Evolutionary conservation across 345 rosid genomes (phyloP).

Genomic region (Hibiscus trionum): DNA sequence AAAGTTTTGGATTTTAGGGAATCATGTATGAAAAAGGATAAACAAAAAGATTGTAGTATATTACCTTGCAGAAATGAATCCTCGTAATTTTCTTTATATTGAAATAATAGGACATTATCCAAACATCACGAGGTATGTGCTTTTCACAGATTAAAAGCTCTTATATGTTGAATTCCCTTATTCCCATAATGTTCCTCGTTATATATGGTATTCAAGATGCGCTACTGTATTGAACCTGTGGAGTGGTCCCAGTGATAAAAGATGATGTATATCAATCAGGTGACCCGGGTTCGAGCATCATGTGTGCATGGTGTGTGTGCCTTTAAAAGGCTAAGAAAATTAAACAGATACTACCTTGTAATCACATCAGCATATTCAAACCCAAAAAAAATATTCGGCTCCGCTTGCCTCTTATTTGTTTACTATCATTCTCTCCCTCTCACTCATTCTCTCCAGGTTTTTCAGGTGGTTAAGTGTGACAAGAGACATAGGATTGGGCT

Average conservation of each 20-base stretch:
- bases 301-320: too few species aligned
- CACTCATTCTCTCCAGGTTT: constrained; percentile 13
- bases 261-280: too few species aligned
- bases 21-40: neutral
- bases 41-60: neutral
- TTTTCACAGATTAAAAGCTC: neutral
- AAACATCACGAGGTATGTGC: neutral
- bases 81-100: constrained; percentile 3
- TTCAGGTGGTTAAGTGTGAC: neutral
- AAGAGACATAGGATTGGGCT: constrained; percentile 1
- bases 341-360: too few species aligned
- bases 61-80: neutral
- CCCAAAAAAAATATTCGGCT: too few species aligned
- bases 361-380: too few species aligned
- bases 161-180: neutral
- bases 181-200: neutral
- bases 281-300: too few species aligned
- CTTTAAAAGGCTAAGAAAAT: too few species aligned
- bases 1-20: neutral
- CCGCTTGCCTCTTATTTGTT: too few species aligned
- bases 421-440: neutral
- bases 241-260: too few species aligned
- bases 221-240: neutral
- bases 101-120: neutral
- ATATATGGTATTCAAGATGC: neutral